These are phyloP conservation scores for Nakaseomyces bracarensis DNA, from an alignment of 1,139 yeast genomes.

Conservation along the genomic window DNA sequence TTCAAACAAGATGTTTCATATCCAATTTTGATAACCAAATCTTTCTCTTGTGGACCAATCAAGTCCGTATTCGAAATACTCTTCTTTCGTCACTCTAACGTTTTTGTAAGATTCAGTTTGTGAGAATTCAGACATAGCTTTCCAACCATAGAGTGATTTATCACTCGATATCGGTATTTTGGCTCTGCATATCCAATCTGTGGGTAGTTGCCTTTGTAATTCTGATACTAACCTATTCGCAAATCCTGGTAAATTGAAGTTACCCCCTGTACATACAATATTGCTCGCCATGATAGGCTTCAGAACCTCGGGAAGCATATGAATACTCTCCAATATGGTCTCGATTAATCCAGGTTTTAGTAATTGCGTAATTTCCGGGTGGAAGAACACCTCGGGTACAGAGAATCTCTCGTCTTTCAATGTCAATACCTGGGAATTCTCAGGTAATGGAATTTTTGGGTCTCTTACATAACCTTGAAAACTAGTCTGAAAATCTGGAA, in stretches of 20 bases:
- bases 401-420: conserved; percentile 79
- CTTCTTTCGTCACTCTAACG: conserved; percentile 61
- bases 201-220: conserved; percentile 57
- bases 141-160: conserved; percentile 45
- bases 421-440: conserved; percentile 56
- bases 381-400: conserved; percentile 78
- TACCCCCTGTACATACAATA: conserved; percentile 77
- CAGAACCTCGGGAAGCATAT: conserved; percentile 63
- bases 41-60: conserved; percentile 65
- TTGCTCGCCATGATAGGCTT: conserved; percentile 76
- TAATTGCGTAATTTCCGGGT: conserved; percentile 77
- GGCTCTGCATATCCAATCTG: conserved; percentile 55
- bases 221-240: conserved; percentile 51
- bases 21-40: conserved; percentile 50
- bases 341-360: conserved; percentile 66
- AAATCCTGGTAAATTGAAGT: conserved; percentile 62
- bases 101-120: conserved; percentile 43
- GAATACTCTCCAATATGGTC: conserved; percentile 61
- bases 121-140: conserved; percentile 48
- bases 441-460: conserved; percentile 32
- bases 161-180: conserved; percentile 36
- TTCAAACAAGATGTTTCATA: neutral
- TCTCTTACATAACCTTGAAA: conserved; percentile 55
- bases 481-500: conserved; percentile 82
- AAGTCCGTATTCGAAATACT: conserved; percentile 79